These are phyloP conservation scores for Vigna unguiculata DNA, from an alignment of 306 rosid genomes.

Conservation along the genomic window DNA sequence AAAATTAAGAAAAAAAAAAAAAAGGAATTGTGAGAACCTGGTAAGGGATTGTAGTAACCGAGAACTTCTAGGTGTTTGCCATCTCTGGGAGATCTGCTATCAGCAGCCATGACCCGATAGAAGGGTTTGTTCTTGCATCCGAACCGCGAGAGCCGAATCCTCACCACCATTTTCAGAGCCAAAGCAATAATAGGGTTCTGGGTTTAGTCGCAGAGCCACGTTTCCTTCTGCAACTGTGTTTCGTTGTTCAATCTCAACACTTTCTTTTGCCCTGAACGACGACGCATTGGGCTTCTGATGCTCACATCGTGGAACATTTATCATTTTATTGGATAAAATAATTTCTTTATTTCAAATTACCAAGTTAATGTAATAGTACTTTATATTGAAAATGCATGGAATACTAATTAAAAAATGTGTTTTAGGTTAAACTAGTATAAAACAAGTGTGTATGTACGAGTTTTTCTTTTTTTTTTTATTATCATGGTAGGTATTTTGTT, in stretches of 20 bases:
- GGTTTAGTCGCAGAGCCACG: background rate
- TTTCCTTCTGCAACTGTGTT: background rate
- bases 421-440: no score
- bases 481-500: no score
- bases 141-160: conserved; percentile 81
- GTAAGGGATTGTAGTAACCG: conserved; percentile 90
- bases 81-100: conserved; percentile 92
- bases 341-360: no score
- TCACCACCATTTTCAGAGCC: conserved; percentile 67
- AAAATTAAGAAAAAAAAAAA: background rate
- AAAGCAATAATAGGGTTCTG: background rate
- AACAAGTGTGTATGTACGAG: no score
- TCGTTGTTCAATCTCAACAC: no score
- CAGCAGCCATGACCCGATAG: conserved; percentile 90
- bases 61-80: conserved; percentile 92
- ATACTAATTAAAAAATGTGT: no score
- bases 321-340: background rate
- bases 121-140: conserved; percentile 93
- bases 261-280: no score
- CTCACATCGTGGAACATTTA: no score
- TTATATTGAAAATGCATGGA: no score
- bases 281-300: no score
- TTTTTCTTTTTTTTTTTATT: no score
- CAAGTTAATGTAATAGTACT: no score
- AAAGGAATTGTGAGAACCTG: conserved; percentile 54